Percentiles rank a stretch among this genome's conserved stretches.
Conservation (phyloP, 2,329 filamentous ascomycete species). For the Botrytis galanthina region DNA sequence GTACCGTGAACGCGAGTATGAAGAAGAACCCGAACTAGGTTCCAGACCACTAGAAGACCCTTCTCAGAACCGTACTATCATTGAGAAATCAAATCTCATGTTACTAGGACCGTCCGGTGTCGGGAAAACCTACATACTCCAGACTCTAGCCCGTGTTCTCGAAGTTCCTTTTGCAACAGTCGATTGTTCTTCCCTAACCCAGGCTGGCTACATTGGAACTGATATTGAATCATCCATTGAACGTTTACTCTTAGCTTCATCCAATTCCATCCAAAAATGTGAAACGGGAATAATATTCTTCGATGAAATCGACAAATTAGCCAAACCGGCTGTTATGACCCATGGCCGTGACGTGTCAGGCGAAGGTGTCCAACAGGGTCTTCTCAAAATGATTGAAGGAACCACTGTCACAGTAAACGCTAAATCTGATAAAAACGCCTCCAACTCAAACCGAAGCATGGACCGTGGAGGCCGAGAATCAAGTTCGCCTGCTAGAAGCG, state of each 20-base stretch:
- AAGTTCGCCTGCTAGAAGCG: conserved; percentile 30
- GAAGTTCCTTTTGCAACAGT: conserved; percentile 94
- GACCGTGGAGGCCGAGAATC: conserved; percentile 28
- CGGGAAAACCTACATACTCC: conserved; percentile 90
- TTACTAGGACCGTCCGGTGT: conserved; percentile 90
- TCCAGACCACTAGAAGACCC: conserved; percentile 24
- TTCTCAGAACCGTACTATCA: conserved; percentile 38
- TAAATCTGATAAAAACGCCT: conserved; percentile 61
- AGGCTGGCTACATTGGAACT: conserved; percentile 96
- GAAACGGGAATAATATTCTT: conserved; percentile 93
- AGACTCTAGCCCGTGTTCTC: conserved; percentile 83
- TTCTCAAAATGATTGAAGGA: conserved; percentile 94
- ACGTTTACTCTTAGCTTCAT: conserved; percentile 81
- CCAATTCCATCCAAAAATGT: conserved; percentile 79
- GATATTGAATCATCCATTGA: conserved; percentile 97
- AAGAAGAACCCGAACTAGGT: conserved; percentile 28
- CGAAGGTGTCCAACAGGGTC: conserved; percentile 92
- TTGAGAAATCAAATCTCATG: conserved; percentile 95
- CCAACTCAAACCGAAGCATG: conserved; percentile 21
- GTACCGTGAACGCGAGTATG: conserved; percentile 17
- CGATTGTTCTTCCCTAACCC: conserved; percentile 93
- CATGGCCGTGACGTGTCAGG: conserved; percentile 94
- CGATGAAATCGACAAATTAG: conserved; percentile 97
- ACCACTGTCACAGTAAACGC: conserved; percentile 90
- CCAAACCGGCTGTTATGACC: conserved; percentile 69